A percentile compares a stretch with the other conserved stretches of the same genome.
Evolutionary conservation across 1,284 basidiomycete species (phyloP).

Genomic region (Pseudozyma tsukubaensis): DNA sequence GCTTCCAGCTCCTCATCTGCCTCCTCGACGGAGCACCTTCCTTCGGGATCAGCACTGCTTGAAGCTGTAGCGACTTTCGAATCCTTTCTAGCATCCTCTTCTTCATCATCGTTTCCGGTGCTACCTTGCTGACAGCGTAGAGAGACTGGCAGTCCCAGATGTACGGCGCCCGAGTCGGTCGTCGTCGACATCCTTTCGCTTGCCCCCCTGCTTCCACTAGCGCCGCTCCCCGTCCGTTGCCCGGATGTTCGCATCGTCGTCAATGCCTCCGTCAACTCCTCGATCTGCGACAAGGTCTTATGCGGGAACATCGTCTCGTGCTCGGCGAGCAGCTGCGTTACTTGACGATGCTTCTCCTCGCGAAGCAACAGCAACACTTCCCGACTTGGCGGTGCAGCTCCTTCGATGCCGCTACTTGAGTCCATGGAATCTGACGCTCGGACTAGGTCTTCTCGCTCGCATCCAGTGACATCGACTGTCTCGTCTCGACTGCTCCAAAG

Average conservation of each 20-base stretch:
- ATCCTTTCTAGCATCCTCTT: slow-evolving; percentile 2
- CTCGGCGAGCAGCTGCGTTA: slow-evolving; percentile 11
- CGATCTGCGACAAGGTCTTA: slow-evolving; percentile 32
- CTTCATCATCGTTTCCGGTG: not conserved
- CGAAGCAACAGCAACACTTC: not conserved
- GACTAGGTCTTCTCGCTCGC: not conserved
- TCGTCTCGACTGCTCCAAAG: not conserved
- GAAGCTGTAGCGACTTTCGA: not conserved
- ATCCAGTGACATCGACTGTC: not conserved
- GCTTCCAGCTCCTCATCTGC: not conserved
- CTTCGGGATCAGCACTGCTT: not conserved
- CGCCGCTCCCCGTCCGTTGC: slow-evolving; percentile 14
- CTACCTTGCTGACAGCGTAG: not conserved
- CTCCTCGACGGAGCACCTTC: not conserved
- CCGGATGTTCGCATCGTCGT: slow-evolving; percentile 13
- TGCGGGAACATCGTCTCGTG: slow-evolving; percentile 38
- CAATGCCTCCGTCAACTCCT: slow-evolving; percentile 26
- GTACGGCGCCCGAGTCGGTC: slow-evolving; percentile 3
- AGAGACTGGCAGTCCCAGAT: slow-evolving; percentile 20
- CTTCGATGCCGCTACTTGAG: not conserved
- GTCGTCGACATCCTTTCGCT: slow-evolving; percentile 5
- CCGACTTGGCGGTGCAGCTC: not conserved
- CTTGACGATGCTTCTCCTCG: slow-evolving; percentile 2
- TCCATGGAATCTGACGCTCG: not conserved
- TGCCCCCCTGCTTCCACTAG: slow-evolving; percentile 14